These are phyloP conservation scores for Lithospermum erythrorhizon DNA, from an alignment of 257 asterid genomes.

Conservation along the genomic window DNA sequence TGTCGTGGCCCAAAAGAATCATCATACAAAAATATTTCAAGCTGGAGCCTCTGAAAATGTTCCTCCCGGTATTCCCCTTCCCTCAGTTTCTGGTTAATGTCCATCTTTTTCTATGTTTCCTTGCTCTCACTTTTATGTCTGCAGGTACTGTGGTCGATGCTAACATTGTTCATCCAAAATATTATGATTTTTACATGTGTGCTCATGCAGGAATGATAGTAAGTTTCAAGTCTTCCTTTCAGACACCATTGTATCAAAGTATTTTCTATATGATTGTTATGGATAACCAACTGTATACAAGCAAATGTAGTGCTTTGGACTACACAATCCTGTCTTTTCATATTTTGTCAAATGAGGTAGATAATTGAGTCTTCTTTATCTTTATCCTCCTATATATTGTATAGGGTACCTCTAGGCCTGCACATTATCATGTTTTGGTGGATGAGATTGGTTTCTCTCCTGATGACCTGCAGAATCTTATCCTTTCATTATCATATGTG, in stretches of 20 bases:
- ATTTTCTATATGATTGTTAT: neutral
- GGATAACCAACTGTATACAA: neutral
- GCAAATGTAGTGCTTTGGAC: neutral
- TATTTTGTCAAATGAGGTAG: neutral
- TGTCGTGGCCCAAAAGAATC: conserved; percentile 83
- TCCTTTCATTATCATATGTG: conserved; percentile 82
- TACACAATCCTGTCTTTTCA: neutral
- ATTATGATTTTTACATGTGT: conserved; percentile 82
- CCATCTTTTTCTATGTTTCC: conserved; percentile 4
- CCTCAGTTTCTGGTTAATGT: conserved; percentile 1
- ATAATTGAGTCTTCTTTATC: neutral
- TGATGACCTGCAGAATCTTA: conserved; percentile 63
- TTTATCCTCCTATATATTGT: neutral
- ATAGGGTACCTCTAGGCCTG: conserved; percentile 91
- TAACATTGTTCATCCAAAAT: conserved; percentile 62
- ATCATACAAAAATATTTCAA: conserved; percentile 77
- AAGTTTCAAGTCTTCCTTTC: conserved; percentile 21
- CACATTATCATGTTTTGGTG: conserved; percentile 76
- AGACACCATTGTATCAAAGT: neutral
- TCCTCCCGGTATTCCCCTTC: conserved; percentile 53
- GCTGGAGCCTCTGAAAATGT: conserved; percentile 58
- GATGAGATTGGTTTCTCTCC: conserved; percentile 97
- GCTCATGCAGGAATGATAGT: conserved; percentile 79
- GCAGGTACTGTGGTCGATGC: conserved; percentile 85
- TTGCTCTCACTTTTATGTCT: conserved; percentile 18